A percentile compares a stretch with the other conserved stretches of the same genome.
phyloP scores from a whole-genome alignment of 1,139 yeast species.

The Yamadazyma blattariae region DNA sequence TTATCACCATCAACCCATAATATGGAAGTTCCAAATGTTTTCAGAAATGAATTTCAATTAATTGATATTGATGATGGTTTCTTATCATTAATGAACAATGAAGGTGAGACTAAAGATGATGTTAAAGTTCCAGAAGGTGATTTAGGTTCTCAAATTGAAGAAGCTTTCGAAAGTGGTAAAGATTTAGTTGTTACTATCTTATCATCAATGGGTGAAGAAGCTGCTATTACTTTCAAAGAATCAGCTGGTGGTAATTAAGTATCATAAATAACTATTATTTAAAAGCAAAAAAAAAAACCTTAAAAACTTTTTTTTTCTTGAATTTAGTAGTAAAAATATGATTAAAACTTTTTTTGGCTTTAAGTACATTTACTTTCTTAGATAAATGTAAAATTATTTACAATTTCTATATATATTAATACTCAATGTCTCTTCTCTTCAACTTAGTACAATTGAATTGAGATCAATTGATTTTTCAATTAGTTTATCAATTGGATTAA shows the following conservation, averaged over 20 bases:
- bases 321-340: too few relatives aligned
- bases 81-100: constrained; percentile 94
- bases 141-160: constrained; percentile 86
- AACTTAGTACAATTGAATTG: too few relatives aligned
- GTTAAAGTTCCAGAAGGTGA: constrained; percentile 98
- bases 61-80: constrained; percentile 97
- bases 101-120: constrained; percentile 99
- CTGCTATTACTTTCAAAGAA: constrained; percentile 96
- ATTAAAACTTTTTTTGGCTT: too few relatives aligned
- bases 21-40: constrained; percentile 99
- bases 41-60: constrained; percentile 94
- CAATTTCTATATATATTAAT: too few relatives aligned
- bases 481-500: too few relatives aligned
- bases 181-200: constrained; percentile 94
- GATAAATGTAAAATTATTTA: too few relatives aligned
- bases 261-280: too few relatives aligned
- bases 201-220: constrained; percentile 99
- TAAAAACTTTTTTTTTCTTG: constrained; percentile 3
- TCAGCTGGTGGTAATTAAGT: constrained; percentile 46
- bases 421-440: too few relatives aligned
- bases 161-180: constrained; percentile 96
- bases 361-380: too few relatives aligned
- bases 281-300: too few relatives aligned
- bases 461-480: too few relatives aligned
- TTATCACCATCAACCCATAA: constrained; percentile 99